phyloP scores from a whole-genome alignment of 306 rosid genomes.

The Oxytropis ochrocephala region DNA sequence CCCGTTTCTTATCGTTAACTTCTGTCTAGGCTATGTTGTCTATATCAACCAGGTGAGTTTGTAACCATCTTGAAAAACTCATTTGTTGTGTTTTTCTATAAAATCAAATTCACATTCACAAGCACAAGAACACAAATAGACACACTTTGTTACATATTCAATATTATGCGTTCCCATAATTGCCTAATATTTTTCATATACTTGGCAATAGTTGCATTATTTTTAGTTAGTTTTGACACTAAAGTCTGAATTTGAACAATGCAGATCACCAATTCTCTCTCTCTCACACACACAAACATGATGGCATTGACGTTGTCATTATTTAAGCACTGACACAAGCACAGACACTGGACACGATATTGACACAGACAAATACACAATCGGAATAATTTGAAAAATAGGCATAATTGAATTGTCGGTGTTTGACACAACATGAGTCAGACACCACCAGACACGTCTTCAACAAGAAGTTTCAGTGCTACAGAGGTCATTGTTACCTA shows the following conservation, averaged over 20 bases:
- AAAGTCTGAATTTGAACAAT: neutral
- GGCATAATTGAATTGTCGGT: too few relatives aligned
- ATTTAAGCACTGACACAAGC: too few relatives aligned
- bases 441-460: too few relatives aligned
- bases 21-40: conserved; percentile 81
- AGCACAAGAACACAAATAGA: neutral
- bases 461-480: too few relatives aligned
- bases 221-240: neutral
- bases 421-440: too few relatives aligned
- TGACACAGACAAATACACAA: too few relatives aligned
- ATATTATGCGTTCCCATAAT: neutral
- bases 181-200: neutral
- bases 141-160: neutral
- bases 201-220: neutral
- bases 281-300: neutral
- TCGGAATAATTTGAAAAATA: too few relatives aligned
- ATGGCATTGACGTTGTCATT: neutral
- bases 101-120: neutral
- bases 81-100: neutral
- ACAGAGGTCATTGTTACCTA: neutral
- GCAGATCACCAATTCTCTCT: neutral
- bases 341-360: too few relatives aligned
- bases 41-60: conserved; percentile 47
- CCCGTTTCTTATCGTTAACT: conserved; percentile 80
- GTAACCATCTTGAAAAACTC: neutral